These are phyloP conservation scores for Xylariaceae sp. DNA, from an alignment of 2,329 filamentous ascomycete genomes.

Conservation along the genomic window DNA sequence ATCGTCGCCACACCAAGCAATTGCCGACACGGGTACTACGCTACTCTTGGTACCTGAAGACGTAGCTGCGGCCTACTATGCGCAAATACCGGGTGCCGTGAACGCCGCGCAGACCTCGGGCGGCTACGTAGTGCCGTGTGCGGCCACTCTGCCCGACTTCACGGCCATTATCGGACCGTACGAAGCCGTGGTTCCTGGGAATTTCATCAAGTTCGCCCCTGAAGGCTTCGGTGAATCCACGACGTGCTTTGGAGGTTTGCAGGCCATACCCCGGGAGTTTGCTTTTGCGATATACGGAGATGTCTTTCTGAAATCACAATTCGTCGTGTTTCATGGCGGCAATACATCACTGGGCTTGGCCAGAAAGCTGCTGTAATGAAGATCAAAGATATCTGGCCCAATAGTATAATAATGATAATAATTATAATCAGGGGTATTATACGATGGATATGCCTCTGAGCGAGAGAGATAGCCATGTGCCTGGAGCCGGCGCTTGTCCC, in stretches of 20 bases:
- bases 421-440: too few species aligned
- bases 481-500: too few species aligned
- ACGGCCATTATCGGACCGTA: conserved; percentile 26
- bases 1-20: conserved; percentile 24
- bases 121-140: conserved; percentile 54
- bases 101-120: conserved; percentile 36
- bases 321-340: conserved; percentile 55
- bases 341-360: conserved; percentile 44
- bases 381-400: not conserved
- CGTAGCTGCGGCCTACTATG: conserved; percentile 53
- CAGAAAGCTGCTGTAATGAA: conserved; percentile 26
- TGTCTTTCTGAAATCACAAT: conserved; percentile 64
- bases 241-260: conserved; percentile 62
- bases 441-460: too few species aligned
- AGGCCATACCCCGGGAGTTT: conserved; percentile 48
- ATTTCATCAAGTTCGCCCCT: conserved; percentile 41
- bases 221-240: conserved; percentile 45
- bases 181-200: conserved; percentile 26
- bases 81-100: conserved; percentile 45
- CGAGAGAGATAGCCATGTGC: too few species aligned
- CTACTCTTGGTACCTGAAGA: conserved; percentile 51
- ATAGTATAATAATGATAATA: too few species aligned
- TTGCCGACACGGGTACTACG: conserved; percentile 62
- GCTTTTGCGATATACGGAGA: conserved; percentile 63
- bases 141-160: conserved; percentile 39